Evolutionary conservation across 2,329 filamentous ascomycete species (phyloP).

Genomic region (Colletotrichum destructivum): DNA sequence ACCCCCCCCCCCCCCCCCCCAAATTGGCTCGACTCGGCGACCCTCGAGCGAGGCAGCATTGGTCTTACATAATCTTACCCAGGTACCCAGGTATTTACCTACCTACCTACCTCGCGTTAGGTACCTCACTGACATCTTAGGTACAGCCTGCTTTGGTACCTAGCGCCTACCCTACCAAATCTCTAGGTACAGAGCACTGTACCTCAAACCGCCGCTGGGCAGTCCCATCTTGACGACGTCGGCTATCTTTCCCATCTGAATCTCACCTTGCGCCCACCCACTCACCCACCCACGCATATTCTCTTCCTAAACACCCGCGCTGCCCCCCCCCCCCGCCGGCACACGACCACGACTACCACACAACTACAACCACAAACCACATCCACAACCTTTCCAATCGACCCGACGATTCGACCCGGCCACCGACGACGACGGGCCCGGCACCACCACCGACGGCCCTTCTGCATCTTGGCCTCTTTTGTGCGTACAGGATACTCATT

Average conservation of each 20-base stretch:
- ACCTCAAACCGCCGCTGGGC: constrained; percentile 34
- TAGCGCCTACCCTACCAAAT: too few relatives aligned
- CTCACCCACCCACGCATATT: constrained; percentile 3
- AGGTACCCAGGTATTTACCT: neutral
- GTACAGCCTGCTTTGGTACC: too few relatives aligned
- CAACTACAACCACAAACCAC: neutral
- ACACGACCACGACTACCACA: neutral
- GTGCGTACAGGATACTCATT: too few relatives aligned
- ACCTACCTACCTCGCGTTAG: too few relatives aligned
- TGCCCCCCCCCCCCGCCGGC: constrained; percentile 4
- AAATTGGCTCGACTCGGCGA: neutral
- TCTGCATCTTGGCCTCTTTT: neutral
- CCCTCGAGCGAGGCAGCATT: constrained; percentile 8
- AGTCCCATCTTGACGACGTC: constrained; percentile 38
- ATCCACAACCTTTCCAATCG: neutral
- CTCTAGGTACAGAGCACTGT: too few relatives aligned
- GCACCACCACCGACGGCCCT: constrained; percentile 19
- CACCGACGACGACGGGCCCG: constrained; percentile 22
- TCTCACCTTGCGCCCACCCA: too few relatives aligned
- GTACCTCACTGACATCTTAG: neutral
- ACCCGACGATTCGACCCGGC: neutral
- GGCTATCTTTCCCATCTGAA: constrained; percentile 12
- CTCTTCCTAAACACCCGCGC: neutral
- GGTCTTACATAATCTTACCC: constrained; percentile 30
- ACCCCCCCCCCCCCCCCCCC: neutral